These are phyloP conservation scores for Candida coquimbonensis DNA, from an alignment of 805 yeast species.

Conservation along the genomic window DNA sequence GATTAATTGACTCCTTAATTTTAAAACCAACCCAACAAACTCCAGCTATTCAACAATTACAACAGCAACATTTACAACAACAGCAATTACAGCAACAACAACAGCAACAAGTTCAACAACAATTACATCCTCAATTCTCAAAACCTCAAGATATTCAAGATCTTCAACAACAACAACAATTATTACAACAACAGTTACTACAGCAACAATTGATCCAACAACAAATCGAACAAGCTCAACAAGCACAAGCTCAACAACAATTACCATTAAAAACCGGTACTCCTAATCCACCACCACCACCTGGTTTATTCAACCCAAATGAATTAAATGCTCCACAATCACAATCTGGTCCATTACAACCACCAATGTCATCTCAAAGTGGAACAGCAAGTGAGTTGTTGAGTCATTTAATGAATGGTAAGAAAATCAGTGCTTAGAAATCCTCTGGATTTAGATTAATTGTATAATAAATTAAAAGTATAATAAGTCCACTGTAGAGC, in stretches of 20 bases:
- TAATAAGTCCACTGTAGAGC: not conserved
- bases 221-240: conserved; percentile 2
- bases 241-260: not conserved
- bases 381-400: conserved; percentile 73
- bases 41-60: conserved; percentile 17
- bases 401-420: conserved; percentile 80
- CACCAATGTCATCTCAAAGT: conserved; percentile 4
- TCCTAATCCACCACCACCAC: conserved; percentile 55
- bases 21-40: conserved; percentile 23
- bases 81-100: conserved; percentile 1
- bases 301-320: conserved; percentile 45
- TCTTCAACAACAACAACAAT: conserved; percentile 18
- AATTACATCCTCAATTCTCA: conserved; percentile 30
- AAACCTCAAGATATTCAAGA: conserved; percentile 14
- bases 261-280: conserved; percentile 1
- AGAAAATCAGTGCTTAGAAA: conserved; percentile 33
- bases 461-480: no score
- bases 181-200: conserved; percentile 21
- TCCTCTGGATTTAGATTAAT: no score
- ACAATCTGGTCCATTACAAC: conserved; percentile 10
- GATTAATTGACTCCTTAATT: conserved; percentile 30
- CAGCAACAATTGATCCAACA: conserved; percentile 27
- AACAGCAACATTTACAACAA: conserved; percentile 24
- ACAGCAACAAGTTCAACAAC: conserved; percentile 8
- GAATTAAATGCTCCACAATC: conserved; percentile 12